These are phyloP conservation scores for Hanseniaspora singularis DNA, from an alignment of 805 yeast species.

Conservation along the genomic window DNA sequence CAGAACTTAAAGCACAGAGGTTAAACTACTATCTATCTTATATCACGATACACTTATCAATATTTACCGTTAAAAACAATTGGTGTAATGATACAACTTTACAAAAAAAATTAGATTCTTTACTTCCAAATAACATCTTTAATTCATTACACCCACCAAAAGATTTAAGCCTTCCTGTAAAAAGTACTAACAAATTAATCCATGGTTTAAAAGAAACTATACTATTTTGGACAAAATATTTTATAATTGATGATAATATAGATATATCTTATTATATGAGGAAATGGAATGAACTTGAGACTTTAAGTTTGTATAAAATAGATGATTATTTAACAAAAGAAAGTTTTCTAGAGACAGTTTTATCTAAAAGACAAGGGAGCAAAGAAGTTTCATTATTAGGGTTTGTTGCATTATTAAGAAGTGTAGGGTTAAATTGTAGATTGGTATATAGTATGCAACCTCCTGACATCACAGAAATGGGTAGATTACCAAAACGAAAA, in stretches of 20 bases:
- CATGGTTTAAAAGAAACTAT: constrained; percentile 65
- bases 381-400: constrained; percentile 79
- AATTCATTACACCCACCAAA: constrained; percentile 39
- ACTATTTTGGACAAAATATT: constrained; percentile 47
- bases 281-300: constrained; percentile 35
- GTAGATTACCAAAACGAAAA: constrained; percentile 16
- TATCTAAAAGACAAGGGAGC: constrained; percentile 45
- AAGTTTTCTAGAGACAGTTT: constrained; percentile 36
- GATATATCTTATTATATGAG: constrained; percentile 31
- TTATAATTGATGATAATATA: constrained; percentile 28
- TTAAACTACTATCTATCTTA: neutral
- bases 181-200: constrained; percentile 51
- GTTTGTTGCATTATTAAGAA: constrained; percentile 61
- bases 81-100: constrained; percentile 55
- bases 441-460: constrained; percentile 79
- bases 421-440: constrained; percentile 60
- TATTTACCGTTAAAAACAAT: constrained; percentile 54
- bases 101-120: constrained; percentile 31
- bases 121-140: constrained; percentile 38
- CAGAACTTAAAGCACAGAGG: constrained; percentile 2
- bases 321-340: constrained; percentile 27
- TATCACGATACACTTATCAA: constrained; percentile 24
- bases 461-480: constrained; percentile 57
- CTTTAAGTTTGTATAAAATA: constrained; percentile 15
- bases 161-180: constrained; percentile 30